These are phyloP conservation scores for Candida pini DNA, from an alignment of 805 yeast genomes.

Conservation along the genomic window DNA sequence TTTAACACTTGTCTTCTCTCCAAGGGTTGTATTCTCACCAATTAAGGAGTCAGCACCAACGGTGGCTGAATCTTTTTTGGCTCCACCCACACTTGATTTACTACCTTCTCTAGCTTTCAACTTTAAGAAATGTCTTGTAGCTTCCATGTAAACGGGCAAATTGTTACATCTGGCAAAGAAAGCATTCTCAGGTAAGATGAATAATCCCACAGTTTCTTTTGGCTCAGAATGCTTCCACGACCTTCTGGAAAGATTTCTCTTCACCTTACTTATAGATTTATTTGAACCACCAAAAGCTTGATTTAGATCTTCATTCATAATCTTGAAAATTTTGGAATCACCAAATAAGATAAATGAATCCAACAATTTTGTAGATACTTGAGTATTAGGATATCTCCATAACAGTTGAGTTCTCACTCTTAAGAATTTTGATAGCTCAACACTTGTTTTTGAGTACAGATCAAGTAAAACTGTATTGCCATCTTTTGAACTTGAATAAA, in stretches of 20 bases:
- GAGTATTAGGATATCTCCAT: conserved; percentile 80
- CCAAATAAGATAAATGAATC: conserved; percentile 71
- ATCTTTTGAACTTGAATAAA: conserved; percentile 47
- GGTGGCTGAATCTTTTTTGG: conserved; percentile 51
- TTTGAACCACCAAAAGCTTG: conserved; percentile 18
- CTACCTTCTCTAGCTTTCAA: conserved; percentile 43
- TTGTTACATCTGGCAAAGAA: conserved; percentile 75
- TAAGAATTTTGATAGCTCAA: conserved; percentile 65
- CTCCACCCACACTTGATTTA: conserved; percentile 9
- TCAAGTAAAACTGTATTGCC: conserved; percentile 56
- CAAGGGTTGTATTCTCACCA: conserved; percentile 61
- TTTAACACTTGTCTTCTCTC: conserved; percentile 82
- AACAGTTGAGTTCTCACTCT: conserved; percentile 79
- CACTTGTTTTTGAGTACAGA: conserved; percentile 60
- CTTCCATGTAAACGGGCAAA: conserved; percentile 80
- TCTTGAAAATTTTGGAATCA: conserved; percentile 44
- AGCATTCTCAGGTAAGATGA: conserved; percentile 63
- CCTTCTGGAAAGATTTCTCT: conserved; percentile 84
- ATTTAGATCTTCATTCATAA: conserved; percentile 37
- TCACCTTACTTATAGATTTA: conserved; percentile 57
- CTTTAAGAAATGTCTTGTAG: conserved; percentile 73
- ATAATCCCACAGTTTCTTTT: conserved; percentile 61
- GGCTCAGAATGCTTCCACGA: conserved; percentile 75
- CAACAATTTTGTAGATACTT: conserved; percentile 69
- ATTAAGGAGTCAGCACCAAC: conserved; percentile 85